Base-by-base conservation (phyloP, 2,329 filamentous ascomycete genomes). In the Chaetomiaceae sp. region DNA sequence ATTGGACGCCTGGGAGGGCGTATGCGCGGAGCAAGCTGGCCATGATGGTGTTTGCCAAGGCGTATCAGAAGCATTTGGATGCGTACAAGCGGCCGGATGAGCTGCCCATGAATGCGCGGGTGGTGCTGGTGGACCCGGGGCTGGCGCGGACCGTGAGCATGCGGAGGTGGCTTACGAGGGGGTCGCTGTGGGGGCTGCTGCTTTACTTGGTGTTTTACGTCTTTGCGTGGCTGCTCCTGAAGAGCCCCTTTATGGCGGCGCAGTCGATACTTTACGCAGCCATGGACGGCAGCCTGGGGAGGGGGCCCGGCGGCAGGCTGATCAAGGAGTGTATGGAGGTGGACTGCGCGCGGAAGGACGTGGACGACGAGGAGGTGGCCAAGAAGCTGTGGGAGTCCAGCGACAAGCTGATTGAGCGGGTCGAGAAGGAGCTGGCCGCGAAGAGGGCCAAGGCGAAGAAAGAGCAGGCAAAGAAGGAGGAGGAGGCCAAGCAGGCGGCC, bases 51-150 rank as follows among this genome's bases (percentile, higher is more conserved):
- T 97, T 99, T 67, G 91, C 89, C 0, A 81, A 87, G 45, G 88
- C 92, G 8, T 96, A 92, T 68, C 92, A 97, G 72, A 94, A 95
- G 68, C 92, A 96, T 68, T 77, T 99, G 43, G 85, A 91, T 61
- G 75, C 85, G 2, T 95, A 95, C 70, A 82, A 88, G 64, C 81
- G 94, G 22, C 90, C 91, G 0, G 94, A 99, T 67, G 81, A 86
- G 57, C 75, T 88, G 44, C 90, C 90, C 1, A 87, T 85, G 75
- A 96, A 90, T 61, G 80, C 91, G 3, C 83, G 89, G 31, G 90
- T 96, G 42, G 76, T 96, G 46, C 80, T 96, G 54, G 89, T 91
- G 2, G 92, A 99, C 64, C 94, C 94, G 0, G 92, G 94, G 19
- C 82, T 86, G 60, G 81, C 84, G 22, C 83, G 94, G 48, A 97